A percentile compares a stretch with the other conserved stretches of the same genome.
These are phyloP conservation scores for Phytophthora boehmeriae DNA, from an alignment of 352 stramenopile species.

Conservation along the genomic window DNA sequence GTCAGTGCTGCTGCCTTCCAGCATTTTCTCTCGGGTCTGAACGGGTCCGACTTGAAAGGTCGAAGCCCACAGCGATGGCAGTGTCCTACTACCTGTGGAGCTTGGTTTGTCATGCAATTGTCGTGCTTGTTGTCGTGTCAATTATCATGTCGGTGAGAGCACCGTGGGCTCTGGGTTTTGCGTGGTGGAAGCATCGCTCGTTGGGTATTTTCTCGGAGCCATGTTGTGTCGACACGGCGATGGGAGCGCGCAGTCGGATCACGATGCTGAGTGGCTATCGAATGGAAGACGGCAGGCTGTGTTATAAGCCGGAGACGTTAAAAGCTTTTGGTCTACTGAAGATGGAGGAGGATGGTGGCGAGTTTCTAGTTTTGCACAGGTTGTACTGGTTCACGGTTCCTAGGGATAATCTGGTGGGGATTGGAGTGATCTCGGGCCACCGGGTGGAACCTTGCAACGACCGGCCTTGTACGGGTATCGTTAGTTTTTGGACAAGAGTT, in stretches of 20 bases:
- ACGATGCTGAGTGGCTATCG: slow-evolving; percentile 15
- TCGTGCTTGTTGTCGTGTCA: slow-evolving; percentile 18
- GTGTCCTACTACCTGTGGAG: slow-evolving; percentile 29
- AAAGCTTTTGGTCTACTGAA: slow-evolving; percentile 21
- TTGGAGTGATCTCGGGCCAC: slow-evolving; percentile 20
- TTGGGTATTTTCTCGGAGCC: slow-evolving; percentile 12
- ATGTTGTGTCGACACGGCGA: slow-evolving; percentile 19
- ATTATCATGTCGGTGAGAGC: slow-evolving; percentile 13
- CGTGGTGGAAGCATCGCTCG: slow-evolving; percentile 20
- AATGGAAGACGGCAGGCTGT: slow-evolving; percentile 13
- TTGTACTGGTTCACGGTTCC: slow-evolving; percentile 19
- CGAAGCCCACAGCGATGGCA: slow-evolving; percentile 14
- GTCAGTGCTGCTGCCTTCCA: slow-evolving; percentile 11
- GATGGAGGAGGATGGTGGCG: slow-evolving; percentile 13
- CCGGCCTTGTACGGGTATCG: slow-evolving; percentile 6
- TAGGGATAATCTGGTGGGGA: slow-evolving; percentile 14
- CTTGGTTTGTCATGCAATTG: slow-evolving; percentile 20
- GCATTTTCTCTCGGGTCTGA: slow-evolving; percentile 20
- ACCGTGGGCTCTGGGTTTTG: slow-evolving; percentile 1
- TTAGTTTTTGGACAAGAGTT: slow-evolving; percentile 5
- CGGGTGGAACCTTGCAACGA: slow-evolving; percentile 15
- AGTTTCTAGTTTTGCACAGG: slow-evolving; percentile 21
- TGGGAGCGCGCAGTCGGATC: slow-evolving; percentile 20
- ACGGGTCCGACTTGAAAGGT: slow-evolving; percentile 19
- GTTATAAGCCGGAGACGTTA: slow-evolving; percentile 7